Base-by-base conservation (phyloP, 192 early-diverging fungal species). In the Backusella sp. region DNA sequence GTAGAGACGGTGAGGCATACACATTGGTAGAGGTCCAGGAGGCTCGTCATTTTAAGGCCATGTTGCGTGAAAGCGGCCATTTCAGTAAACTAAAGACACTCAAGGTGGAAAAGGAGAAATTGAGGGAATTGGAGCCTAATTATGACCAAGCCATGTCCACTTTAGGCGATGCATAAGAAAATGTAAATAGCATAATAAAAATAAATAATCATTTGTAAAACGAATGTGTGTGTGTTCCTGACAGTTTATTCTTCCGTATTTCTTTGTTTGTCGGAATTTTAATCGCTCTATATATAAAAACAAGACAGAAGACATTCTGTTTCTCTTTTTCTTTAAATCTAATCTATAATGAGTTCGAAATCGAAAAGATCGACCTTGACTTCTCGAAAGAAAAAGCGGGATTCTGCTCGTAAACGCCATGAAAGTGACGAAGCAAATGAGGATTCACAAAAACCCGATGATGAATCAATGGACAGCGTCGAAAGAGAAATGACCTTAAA, bases 1-100 rank as follows among this genome's bases (percentile, higher is more conserved):
- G 95, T 8, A 84, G 92, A 28, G 83, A 89, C n/a, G 96, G 96
- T 32, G 79, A 84, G 6, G 94, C 94, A 0, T 94, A 92, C 68
- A 92, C 93, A 3, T 74, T 95, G 36, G 88, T 94, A 2, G 94
- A 89, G 41, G 82, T 78, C 59, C 84, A 92, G 75, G 92, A 94
- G 74, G 89, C 85, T 4, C 79, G 85, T 35, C 86, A 92, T 72
- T 95, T 95, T 73, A 92, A 91, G 68, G 84, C 89, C 70, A 93
- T 95, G 89, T 80, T 93, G 66, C 79, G 81, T 49, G 85, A 91
- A 42, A 83, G 87, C 28, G 88, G 88, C 0, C 93, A 93, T 76
- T 88, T 80, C 37, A 82, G 83, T 7, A 82, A 85, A 69, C 79
- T 94, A 68, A 74, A 74, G n/a, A 79, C 81, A 23, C 73, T 92